Conservation (phyloP, 2,329 filamentous ascomycete genomes). For the Aschersonia sp. region DNA sequence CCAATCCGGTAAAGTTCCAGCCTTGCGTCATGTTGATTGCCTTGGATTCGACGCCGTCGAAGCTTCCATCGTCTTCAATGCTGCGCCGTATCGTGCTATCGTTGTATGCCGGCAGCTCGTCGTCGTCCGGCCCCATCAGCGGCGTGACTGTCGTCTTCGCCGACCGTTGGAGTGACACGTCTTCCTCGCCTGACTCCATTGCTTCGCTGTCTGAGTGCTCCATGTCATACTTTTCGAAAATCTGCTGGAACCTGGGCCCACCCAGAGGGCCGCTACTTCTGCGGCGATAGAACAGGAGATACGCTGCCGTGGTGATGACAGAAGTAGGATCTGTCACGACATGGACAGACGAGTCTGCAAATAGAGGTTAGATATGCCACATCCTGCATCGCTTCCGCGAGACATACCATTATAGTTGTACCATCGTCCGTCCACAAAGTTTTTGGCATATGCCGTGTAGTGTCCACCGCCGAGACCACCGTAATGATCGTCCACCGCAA, state of each 20-base stretch:
- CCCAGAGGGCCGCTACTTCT: constrained; percentile 66
- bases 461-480: constrained; percentile 88
- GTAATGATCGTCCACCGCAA: constrained; percentile 92
- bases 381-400: background rate
- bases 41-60: constrained; percentile 14
- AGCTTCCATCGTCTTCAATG: constrained; percentile 28
- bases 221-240: constrained; percentile 49
- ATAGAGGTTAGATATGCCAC: background rate
- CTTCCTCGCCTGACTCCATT: constrained; percentile 57
- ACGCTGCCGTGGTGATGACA: constrained; percentile 65
- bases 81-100: constrained; percentile 21
- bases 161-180: constrained; percentile 28
- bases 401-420: constrained; percentile 88
- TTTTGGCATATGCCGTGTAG: constrained; percentile 89
- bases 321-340: constrained; percentile 42
- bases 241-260: constrained; percentile 56
- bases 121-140: constrained; percentile 12
- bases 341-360: constrained; percentile 58
- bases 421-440: constrained; percentile 80
- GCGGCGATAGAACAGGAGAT: constrained; percentile 90
- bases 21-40: constrained; percentile 19
- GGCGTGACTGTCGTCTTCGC: constrained; percentile 21
- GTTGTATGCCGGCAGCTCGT: constrained; percentile 17
- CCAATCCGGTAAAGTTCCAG: constrained; percentile 32
- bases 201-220: constrained; percentile 28